These are phyloP conservation scores for Elaeagnus macrophylla DNA, from an alignment of 306 rosid genomes.

Conservation along the genomic window DNA sequence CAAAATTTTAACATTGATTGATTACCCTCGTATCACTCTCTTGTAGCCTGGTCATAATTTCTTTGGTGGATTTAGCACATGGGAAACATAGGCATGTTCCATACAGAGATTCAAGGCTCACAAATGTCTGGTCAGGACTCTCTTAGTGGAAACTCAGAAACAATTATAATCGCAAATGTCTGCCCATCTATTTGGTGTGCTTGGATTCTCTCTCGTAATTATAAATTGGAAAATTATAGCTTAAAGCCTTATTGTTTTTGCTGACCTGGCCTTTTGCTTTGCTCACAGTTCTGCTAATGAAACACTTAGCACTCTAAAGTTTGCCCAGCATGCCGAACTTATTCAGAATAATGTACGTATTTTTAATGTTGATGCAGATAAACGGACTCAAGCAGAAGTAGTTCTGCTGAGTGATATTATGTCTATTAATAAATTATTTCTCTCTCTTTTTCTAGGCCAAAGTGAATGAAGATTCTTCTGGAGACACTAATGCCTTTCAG, in stretches of 20 bases:
- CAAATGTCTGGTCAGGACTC: slow-evolving; percentile 68
- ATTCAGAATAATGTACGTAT: too few relatives aligned
- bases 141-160: slow-evolving; percentile 94
- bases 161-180: slow-evolving; percentile 88
- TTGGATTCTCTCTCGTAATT: too few relatives aligned
- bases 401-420: background rate
- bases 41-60: slow-evolving; percentile 85
- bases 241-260: too few relatives aligned
- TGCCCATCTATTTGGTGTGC: slow-evolving; percentile 95
- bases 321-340: slow-evolving; percentile 98
- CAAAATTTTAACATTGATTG: too few relatives aligned
- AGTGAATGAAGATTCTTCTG: too few relatives aligned
- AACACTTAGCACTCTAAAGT: slow-evolving; percentile 91
- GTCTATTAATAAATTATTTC: slow-evolving; percentile 20
- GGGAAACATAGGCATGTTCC: slow-evolving; percentile 98
- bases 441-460: too few relatives aligned
- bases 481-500: too few relatives aligned
- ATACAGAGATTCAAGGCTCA: slow-evolving; percentile 93
- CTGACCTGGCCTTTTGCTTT: slow-evolving; percentile 24
- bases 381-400: background rate
- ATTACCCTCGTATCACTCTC: too few relatives aligned
- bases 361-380: slow-evolving; percentile 13
- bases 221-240: too few relatives aligned
- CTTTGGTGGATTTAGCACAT: slow-evolving; percentile 83
- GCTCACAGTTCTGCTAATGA: slow-evolving; percentile 72